phyloP scores from a whole-genome alignment of 495 filamentous ascomycete genomes.

The Podospora sp. region DNA sequence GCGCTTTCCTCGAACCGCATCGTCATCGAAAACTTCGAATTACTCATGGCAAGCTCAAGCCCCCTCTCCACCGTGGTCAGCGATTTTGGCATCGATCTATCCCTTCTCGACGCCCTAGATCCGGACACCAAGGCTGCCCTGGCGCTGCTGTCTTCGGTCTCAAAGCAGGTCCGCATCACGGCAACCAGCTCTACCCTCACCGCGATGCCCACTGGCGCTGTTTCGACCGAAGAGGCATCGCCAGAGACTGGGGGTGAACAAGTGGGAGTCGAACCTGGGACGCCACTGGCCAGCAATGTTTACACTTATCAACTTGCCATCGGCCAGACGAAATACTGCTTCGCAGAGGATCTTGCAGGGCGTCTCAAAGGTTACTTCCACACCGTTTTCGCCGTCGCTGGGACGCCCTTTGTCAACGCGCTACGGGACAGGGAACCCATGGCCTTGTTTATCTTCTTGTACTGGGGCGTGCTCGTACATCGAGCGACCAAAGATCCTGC shows the following conservation, averaged over 20 bases:
- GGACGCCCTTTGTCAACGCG: background rate
- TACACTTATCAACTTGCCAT: background rate
- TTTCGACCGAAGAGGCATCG: no score
- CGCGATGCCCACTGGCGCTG: no score
- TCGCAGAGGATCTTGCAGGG: slow-evolving; percentile 1
- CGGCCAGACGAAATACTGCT: slow-evolving; percentile 17
- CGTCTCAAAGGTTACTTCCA: slow-evolving; percentile 1
- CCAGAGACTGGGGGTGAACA: background rate
- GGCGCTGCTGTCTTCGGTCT: background rate
- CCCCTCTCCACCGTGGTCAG: background rate
- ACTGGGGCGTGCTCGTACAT: slow-evolving; percentile 12
- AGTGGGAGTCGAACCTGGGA: background rate
- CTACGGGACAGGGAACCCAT: slow-evolving; percentile 4
- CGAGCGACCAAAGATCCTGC: background rate
- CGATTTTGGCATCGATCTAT: background rate
- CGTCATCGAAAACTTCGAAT: background rate
- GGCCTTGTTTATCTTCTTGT: slow-evolving; percentile 12
- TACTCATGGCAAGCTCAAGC: slow-evolving; percentile 3
- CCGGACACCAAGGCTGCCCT: background rate
- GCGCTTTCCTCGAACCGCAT: background rate
- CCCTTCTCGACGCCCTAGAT: background rate
- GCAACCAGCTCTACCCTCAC: background rate
- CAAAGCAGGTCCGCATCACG: background rate
- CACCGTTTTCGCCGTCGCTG: background rate
- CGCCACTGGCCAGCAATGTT: background rate